These are phyloP conservation scores for Kluyveromyces nonfermentans DNA, from an alignment of 805 yeast species.

Conservation along the genomic window DNA sequence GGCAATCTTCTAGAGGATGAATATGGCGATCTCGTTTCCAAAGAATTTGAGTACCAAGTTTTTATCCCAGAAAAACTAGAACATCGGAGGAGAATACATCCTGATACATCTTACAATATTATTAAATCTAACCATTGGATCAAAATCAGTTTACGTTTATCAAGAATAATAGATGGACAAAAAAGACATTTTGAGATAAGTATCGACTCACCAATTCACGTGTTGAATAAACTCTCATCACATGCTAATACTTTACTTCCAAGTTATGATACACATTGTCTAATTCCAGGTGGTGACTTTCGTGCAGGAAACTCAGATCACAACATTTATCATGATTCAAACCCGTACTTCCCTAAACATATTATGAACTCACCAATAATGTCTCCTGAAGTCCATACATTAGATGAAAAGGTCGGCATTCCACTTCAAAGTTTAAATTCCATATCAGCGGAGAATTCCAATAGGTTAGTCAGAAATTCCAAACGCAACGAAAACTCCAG, in stretches of 20 bases:
- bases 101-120: conserved; percentile 72
- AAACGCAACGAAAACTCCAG: conserved; percentile 1
- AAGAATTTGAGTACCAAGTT: conserved; percentile 81
- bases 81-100: conserved; percentile 54
- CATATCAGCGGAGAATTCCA: too few species aligned
- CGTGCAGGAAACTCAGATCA: conserved; percentile 14
- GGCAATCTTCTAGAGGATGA: conserved; percentile 35
- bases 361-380: conserved; percentile 37
- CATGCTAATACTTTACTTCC: conserved; percentile 75
- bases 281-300: conserved; percentile 9
- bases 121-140: conserved; percentile 95
- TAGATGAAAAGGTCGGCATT: conserved; percentile 27
- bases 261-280: conserved; percentile 41
- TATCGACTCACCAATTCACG: conserved; percentile 88
- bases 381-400: conserved; percentile 46
- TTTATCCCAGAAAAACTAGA: conserved; percentile 65
- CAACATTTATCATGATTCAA: conserved; percentile 28
- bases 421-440: conserved; percentile 11
- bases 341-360: conserved; percentile 34
- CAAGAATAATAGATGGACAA: conserved; percentile 55
- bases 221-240: conserved; percentile 66
- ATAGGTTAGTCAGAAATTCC: conserved; percentile 2
- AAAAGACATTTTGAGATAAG: conserved; percentile 89
- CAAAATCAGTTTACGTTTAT: conserved; percentile 74
- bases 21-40: conserved; percentile 52